Evolutionary conservation across 495 filamentous ascomycete genomes (phyloP), one percentile per base, ranked within the genome.

Genomic region (Xylaria cubensis): DNA sequence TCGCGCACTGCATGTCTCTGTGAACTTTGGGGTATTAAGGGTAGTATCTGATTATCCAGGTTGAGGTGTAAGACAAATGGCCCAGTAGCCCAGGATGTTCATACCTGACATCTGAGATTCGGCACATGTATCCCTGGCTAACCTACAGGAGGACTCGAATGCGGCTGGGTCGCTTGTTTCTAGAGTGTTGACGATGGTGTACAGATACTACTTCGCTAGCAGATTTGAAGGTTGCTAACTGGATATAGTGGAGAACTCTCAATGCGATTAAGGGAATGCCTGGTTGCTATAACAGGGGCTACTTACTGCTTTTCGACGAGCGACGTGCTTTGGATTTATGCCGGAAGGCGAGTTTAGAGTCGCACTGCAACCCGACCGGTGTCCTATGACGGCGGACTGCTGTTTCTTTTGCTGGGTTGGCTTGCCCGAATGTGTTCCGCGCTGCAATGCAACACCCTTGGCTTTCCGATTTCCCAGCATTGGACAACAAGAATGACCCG

Each of bases 161-260:
- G 29, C 51, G 53, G 51, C 51, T 56, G 66, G 32, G 50, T 21
- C 26, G 51, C 66, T 69, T 59, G 66, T 53, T 59, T n/a, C 50
- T n/a, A 36, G 65, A 55, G 50, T 12, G 12, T 56, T 17, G 50
- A 56, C 39, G 51, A 46, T 56, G 66, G 66, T 69, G 66, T 69
- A 69, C 19, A 59, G 66, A 69, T 69, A 36, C 66, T 59, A 69
- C 66, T 46, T 69, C 36, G 67, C 55, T 69, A 39, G 41, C 42
- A 62, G 26, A 61, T 29, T 7, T 24, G 67, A 62, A 24, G 34
- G 32, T 17, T 46, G n/a, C 51, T 59, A 69, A 29, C 39, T 69
- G 53, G 53, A 32, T 41, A 56, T 9, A 36, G 36, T 21, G 4
- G 34, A 36, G 50, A 13, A n/a, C 53, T 61, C 34, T 17, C 67